A percentile compares a stretch with the other conserved stretches of the same genome.
Evolutionary conservation across 2,329 filamentous ascomycete genomes (phyloP).

Genomic region (Endocalyx cinctus): DNA sequence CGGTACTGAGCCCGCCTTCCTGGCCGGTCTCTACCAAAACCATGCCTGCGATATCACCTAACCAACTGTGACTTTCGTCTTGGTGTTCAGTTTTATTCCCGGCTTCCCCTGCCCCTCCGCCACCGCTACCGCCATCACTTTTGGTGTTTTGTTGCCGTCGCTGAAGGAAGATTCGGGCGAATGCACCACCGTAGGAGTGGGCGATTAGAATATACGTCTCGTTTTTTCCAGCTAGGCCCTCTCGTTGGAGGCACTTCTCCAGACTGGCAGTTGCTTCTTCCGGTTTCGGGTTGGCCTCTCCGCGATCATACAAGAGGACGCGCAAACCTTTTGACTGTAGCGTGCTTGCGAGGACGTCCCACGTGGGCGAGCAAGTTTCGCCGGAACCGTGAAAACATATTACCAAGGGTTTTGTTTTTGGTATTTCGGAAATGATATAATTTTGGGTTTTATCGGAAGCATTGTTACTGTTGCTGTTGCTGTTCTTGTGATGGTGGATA

Average conservation of each 20-base stretch:
- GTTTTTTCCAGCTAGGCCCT: too few species aligned
- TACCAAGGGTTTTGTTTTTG: constrained; percentile 18
- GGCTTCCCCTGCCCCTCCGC: not conserved
- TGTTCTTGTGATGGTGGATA: too few species aligned
- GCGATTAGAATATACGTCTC: constrained; percentile 24
- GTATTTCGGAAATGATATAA: too few species aligned
- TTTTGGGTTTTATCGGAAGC: too few species aligned
- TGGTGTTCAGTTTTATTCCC: too few species aligned
- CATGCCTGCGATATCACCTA: constrained; percentile 16
- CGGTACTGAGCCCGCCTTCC: constrained; percentile 21
- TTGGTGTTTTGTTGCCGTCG: constrained; percentile 1
- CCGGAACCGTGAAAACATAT: constrained; percentile 28
- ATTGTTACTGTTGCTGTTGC: too few species aligned
- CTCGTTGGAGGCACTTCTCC: constrained; percentile 10
- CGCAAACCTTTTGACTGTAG: constrained; percentile 11
- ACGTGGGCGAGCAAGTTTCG: constrained; percentile 19
- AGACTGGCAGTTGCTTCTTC: constrained; percentile 13
- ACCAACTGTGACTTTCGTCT: too few species aligned
- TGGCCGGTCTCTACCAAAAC: constrained; percentile 27
- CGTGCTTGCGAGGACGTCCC: constrained; percentile 16
- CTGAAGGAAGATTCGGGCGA: constrained; percentile 22
- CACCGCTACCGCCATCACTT: too few species aligned
- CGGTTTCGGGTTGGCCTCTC: constrained; percentile 8
- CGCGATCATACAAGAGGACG: constrained; percentile 21
- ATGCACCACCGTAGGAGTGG: constrained; percentile 26